Base-by-base conservation (phyloP, 768 basidiomycete species). In the Imleria badia region DNA sequence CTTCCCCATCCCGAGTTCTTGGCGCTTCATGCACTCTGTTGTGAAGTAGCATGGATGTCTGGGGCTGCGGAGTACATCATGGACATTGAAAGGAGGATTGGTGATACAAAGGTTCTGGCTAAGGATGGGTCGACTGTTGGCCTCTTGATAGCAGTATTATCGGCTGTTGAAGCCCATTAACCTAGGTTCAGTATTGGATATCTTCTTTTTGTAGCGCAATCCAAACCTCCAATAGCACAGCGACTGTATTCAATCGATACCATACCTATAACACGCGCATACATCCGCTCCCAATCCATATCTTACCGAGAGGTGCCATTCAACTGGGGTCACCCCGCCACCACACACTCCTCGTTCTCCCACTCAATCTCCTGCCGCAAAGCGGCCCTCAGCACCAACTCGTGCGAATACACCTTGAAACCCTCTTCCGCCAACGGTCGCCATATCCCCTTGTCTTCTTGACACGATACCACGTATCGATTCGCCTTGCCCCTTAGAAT, bases 351-450 rank as follows among this genome's bases (percentile, higher is more conserved):
- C 13, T 46, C 64, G 41, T 78, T 76, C 23, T 89, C 78, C 82
- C 83, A 88, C 22, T 83, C 81, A 20, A 89, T 73, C 60, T 84
- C 70, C 66, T 92, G 91, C 55, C 75, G 82, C 66, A 91, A 66
- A 1, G 83, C 81, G 0, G 78, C 82, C 33, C 75, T 81, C 54
- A 92, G 68, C 14, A 94, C 67, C 26, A 93, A 72, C 65, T 92
- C 89, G 29, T 80, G 78, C 0, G 78, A 79, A 68, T 89, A 92
- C n/a, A 93, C 77, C 19, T 75, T 75, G 59, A 78, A 72, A 0
- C 81, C 75, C 14, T 73, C 73, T 19, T 80, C 63, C 0, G 73
- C 73, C 38, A 92, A 73, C 8, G 85, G 79, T 23, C 81, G 71
- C 89, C 91, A 93, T 15, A 87, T 79, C 3, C 78, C 72, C 23